phyloP scores from a whole-genome alignment of 805 yeast genomes.

The Starmera quercuum region DNA sequence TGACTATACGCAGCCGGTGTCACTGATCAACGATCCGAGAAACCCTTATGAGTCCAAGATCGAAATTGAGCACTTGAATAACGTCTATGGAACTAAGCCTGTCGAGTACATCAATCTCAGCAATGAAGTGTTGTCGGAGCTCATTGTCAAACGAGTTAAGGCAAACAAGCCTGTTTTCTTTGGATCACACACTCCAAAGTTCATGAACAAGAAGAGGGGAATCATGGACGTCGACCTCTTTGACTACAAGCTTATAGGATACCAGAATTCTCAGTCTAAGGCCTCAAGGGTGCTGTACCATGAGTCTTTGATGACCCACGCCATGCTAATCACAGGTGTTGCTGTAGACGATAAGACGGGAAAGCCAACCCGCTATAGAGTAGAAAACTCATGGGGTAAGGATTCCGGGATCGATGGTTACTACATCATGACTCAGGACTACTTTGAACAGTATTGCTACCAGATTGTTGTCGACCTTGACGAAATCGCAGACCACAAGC shows the following conservation, averaged over 20 bases:
- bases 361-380: slow-evolving; percentile 60
- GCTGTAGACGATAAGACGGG: slow-evolving; percentile 53
- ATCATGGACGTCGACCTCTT: slow-evolving; percentile 65
- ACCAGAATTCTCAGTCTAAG: slow-evolving; percentile 46
- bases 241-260: slow-evolving; percentile 55
- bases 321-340: slow-evolving; percentile 80
- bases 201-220: slow-evolving; percentile 52
- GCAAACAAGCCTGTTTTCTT: slow-evolving; percentile 77
- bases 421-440: slow-evolving; percentile 64
- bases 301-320: slow-evolving; percentile 81
- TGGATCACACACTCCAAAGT: slow-evolving; percentile 86
- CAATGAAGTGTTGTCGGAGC: slow-evolving; percentile 45
- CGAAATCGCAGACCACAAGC: slow-evolving; percentile 29
- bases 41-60: slow-evolving; percentile 56
- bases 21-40: slow-evolving; percentile 79
- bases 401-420: slow-evolving; percentile 61
- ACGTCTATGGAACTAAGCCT: slow-evolving; percentile 60
- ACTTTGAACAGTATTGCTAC: slow-evolving; percentile 68
- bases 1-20: slow-evolving; percentile 46
- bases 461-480: slow-evolving; percentile 57
- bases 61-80: slow-evolving; percentile 69
- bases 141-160: slow-evolving; percentile 63
- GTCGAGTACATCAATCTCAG: slow-evolving; percentile 68
- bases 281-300: slow-evolving; percentile 63
- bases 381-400: slow-evolving; percentile 75